A percentile compares a stretch with the other conserved stretches of the same genome.
These are phyloP conservation scores for Sarocladiaceae sp. DNA, from an alignment of 2,329 filamentous ascomycete genomes.

Conservation along the genomic window DNA sequence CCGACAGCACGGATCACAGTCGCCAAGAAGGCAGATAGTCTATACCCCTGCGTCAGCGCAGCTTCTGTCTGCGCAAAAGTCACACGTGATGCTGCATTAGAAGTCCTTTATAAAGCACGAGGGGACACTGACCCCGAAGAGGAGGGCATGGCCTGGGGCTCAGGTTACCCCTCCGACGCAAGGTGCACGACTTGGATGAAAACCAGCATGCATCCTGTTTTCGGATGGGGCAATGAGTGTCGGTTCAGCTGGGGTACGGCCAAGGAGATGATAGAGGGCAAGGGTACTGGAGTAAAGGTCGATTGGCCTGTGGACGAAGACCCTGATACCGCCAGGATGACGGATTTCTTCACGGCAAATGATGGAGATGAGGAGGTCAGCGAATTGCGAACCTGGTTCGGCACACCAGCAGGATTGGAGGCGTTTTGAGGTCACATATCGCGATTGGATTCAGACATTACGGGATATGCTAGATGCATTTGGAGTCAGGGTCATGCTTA, in stretches of 20 bases:
- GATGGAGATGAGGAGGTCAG: constrained; percentile 43
- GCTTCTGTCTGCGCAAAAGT: constrained; percentile 96
- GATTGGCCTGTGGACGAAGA: constrained; percentile 85
- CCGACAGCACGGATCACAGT: constrained; percentile 72
- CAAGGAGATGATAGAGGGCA: constrained; percentile 87
- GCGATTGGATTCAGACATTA: neutral
- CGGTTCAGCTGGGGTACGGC: constrained; percentile 95
- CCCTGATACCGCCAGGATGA: constrained; percentile 63
- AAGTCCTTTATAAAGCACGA: constrained; percentile 62
- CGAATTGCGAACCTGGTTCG: constrained; percentile 81
- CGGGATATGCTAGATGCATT: neutral
- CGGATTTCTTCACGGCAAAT: constrained; percentile 63
- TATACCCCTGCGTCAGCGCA: constrained; percentile 90
- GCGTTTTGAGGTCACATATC: constrained; percentile 53
- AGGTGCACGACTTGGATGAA: constrained; percentile 79
- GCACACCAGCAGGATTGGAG: constrained; percentile 63
- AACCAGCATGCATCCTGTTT: constrained; percentile 83
- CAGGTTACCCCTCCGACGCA: constrained; percentile 86
- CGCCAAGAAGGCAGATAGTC: constrained; percentile 85
- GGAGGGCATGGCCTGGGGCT: constrained; percentile 68
- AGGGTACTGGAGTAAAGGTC: constrained; percentile 62
- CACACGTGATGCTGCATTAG: constrained; percentile 84
- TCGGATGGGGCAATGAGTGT: constrained; percentile 92
- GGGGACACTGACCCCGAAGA: constrained; percentile 24
- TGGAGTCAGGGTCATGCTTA: neutral